A percentile compares a stretch with the other conserved stretches of the same genome.
phyloP scores from a whole-genome alignment of 345 rosid species.

The Aethionema arabicum region DNA sequence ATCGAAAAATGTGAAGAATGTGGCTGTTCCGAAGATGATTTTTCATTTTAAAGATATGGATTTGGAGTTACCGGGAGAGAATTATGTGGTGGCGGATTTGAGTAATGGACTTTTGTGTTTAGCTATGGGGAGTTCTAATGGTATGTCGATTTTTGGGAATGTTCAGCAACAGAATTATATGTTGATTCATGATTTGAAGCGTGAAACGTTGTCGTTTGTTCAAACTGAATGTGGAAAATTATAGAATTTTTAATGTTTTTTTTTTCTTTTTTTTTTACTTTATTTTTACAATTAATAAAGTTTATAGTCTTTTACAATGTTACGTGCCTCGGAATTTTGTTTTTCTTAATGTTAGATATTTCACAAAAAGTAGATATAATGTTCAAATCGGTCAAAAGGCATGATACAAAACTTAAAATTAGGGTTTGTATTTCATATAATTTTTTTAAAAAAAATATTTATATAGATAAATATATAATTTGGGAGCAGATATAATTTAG shows the following conservation, averaged over 20 bases:
- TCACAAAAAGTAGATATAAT: not conserved
- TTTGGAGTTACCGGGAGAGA: constrained; percentile 76
- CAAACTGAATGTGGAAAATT: constrained; percentile 63
- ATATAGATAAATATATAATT: too few relatives aligned
- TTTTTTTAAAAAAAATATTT: too few relatives aligned
- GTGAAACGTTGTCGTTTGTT: constrained; percentile 64
- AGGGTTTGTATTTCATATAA: too few relatives aligned
- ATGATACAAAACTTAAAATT: too few relatives aligned
- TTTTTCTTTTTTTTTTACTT: constrained; percentile 24
- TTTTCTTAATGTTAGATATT: not conserved
- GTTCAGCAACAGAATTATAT: constrained; percentile 84
- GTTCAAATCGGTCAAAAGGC: too few relatives aligned
- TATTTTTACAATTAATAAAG: constrained; percentile 8
- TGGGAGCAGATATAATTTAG: too few relatives aligned
- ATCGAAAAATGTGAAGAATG: constrained; percentile 37
- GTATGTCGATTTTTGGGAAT: constrained; percentile 92
- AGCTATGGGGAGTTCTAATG: constrained; percentile 82
- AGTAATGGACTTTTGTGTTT: constrained; percentile 61
- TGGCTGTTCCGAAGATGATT: constrained; percentile 64
- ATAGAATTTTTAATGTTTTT: constrained; percentile 34
- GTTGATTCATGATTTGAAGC: constrained; percentile 66
- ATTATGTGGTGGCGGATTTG: constrained; percentile 75
- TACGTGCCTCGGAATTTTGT: not conserved
- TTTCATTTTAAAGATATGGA: constrained; percentile 77
- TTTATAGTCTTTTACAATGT: not conserved